Evolutionary conservation across 768 basidiomycete genomes (phyloP).

Genomic region (Xerocomus potaroensis): DNA sequence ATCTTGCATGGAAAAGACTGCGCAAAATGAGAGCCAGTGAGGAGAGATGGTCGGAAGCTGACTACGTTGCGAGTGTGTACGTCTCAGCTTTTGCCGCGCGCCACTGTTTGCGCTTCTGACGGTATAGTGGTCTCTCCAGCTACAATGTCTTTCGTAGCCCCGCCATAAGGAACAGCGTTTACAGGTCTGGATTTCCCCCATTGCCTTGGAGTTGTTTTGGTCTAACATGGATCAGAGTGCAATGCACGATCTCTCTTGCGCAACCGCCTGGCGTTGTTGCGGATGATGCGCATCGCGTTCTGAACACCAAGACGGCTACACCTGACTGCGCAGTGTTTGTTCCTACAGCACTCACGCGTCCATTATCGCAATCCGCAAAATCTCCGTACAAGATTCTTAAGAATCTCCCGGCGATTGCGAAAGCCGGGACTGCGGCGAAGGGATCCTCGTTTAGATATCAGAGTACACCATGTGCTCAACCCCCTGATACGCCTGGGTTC

Average conservation of each 20-base stretch:
- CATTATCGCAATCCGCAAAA: conserved; percentile 40
- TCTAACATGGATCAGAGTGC: conserved; percentile 34
- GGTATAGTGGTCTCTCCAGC: conserved; percentile 20
- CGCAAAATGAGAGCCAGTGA: conserved; percentile 40
- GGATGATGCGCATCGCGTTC: conserved; percentile 33
- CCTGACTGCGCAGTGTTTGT: conserved; percentile 52
- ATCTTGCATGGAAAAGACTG: conserved; percentile 43
- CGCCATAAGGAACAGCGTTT: conserved; percentile 38
- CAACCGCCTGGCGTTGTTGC: conserved; percentile 34
- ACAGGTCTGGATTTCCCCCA: conserved; percentile 34
- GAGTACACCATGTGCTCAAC: conserved; percentile 44
- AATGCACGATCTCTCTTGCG: conserved; percentile 46
- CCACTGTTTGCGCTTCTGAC: neutral
- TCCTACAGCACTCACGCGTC: conserved; percentile 34
- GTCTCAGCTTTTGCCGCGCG: conserved; percentile 11
- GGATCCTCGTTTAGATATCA: conserved; percentile 50
- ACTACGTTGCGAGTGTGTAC: conserved; percentile 52
- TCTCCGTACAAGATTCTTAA: conserved; percentile 49
- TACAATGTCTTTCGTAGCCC: conserved; percentile 48
- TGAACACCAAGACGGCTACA: conserved; percentile 43
- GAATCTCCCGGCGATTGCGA: conserved; percentile 34
- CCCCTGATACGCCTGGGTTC: conserved; percentile 44
- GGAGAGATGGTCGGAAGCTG: conserved; percentile 51
- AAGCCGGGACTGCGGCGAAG: conserved; percentile 35
- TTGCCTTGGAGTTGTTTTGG: neutral